These are phyloP conservation scores for Vitis amurensis DNA, from an alignment of 164 flowering plant genomes.

Conservation along the genomic window DNA sequence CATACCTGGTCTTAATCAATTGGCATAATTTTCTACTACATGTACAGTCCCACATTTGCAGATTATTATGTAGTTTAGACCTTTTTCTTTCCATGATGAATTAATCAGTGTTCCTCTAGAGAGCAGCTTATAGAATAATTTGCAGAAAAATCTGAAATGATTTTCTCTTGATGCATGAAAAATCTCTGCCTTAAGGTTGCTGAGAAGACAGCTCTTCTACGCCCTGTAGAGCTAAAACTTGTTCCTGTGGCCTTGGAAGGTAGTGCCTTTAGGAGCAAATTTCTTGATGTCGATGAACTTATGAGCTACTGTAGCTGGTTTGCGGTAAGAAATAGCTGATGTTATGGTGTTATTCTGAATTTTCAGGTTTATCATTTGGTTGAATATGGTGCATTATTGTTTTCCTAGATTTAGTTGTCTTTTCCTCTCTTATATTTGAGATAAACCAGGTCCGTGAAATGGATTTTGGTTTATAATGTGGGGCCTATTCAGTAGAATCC, in stretches of 20 bases:
- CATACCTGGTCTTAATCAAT: too few species aligned
- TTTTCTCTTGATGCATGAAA: neutral
- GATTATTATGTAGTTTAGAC: too few species aligned
- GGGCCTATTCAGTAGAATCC: too few species aligned
- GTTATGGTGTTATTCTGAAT: neutral
- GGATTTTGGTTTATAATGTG: too few species aligned
- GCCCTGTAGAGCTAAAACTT: slow-evolving; percentile 78
- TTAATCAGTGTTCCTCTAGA: too few species aligned
- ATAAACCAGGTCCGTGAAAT: too few species aligned
- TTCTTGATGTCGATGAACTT: slow-evolving; percentile 87
- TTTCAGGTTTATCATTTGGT: neutral
- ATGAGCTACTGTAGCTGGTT: slow-evolving; percentile 86
- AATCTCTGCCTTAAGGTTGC: slow-evolving; percentile 69
- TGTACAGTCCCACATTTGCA: too few species aligned
- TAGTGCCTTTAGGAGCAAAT: slow-evolving; percentile 85
- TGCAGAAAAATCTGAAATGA: neutral
- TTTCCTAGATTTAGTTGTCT: neutral
- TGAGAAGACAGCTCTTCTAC: slow-evolving; percentile 82
- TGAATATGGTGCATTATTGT: neutral
- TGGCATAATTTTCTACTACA: too few species aligned
- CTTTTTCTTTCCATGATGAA: too few species aligned
- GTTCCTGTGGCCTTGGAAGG: slow-evolving; percentile 91
- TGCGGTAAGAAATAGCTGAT: slow-evolving; percentile 61
- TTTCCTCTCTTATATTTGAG: too few species aligned
- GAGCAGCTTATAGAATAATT: too few species aligned